phyloP scores from a whole-genome alignment of 345 rosid genomes.

The Aurinia saxatilis region DNA sequence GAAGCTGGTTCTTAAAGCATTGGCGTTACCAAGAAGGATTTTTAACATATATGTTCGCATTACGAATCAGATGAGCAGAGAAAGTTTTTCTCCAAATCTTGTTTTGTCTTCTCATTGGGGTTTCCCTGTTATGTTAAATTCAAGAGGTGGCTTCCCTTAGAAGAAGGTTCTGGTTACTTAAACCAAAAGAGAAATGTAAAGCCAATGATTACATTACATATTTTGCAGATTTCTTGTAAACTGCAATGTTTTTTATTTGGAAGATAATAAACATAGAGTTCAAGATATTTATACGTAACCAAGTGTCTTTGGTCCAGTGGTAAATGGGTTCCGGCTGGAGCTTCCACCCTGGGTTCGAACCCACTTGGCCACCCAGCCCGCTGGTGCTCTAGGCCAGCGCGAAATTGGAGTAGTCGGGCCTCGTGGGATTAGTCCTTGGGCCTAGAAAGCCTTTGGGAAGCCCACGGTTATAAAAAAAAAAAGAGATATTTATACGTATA shows the following conservation, averaged over 20 bases:
- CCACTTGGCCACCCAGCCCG: too few species aligned
- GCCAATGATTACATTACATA: background rate
- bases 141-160: slow-evolving; percentile 27
- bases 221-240: slow-evolving; percentile 10
- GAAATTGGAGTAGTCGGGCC: background rate
- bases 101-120: slow-evolving; percentile 66
- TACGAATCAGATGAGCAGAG: slow-evolving; percentile 40
- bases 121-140: slow-evolving; percentile 46
- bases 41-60: slow-evolving; percentile 39
- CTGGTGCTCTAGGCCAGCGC: too few species aligned
- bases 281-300: background rate
- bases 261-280: background rate
- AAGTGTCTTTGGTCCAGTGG: too few species aligned
- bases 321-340: too few species aligned
- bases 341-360: too few species aligned
- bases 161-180: background rate
- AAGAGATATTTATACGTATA: too few species aligned
- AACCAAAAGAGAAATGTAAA: background rate
- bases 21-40: slow-evolving; percentile 36
- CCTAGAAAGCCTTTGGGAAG: too few species aligned
- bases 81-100: slow-evolving; percentile 45
- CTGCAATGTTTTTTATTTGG: background rate
- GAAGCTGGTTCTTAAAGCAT: slow-evolving; percentile 42
- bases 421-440: too few species aligned
- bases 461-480: too few species aligned